phyloP scores from a whole-genome alignment of 495 filamentous ascomycete genomes.

The Lasiosphaeriaceae sp. region DNA sequence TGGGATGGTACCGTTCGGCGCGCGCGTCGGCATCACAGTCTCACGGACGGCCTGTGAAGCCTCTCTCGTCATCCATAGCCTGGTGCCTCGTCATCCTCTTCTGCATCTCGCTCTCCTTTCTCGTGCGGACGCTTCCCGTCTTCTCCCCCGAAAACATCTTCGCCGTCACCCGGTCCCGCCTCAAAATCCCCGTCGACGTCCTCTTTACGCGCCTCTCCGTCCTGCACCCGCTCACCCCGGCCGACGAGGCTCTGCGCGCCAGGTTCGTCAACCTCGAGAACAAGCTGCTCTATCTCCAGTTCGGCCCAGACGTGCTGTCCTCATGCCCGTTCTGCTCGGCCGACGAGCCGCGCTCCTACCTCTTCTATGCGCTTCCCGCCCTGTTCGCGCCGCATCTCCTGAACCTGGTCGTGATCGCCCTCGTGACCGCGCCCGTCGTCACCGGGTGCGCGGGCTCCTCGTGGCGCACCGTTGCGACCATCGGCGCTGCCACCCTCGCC shows the following conservation, averaged over 20 bases:
- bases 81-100: slow-evolving; percentile 58
- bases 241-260: slow-evolving; percentile 59
- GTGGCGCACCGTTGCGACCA: slow-evolving; percentile 68
- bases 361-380: slow-evolving; percentile 76
- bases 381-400: slow-evolving; percentile 72
- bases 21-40: slow-evolving; percentile 37
- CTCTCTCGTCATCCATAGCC: slow-evolving; percentile 30
- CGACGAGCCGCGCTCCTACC: slow-evolving; percentile 66
- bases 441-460: slow-evolving; percentile 49
- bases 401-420: slow-evolving; percentile 64
- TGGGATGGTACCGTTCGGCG: slow-evolving; percentile 66
- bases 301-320: slow-evolving; percentile 66
- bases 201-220: slow-evolving; percentile 74
- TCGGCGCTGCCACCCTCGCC: slow-evolving; percentile 58
- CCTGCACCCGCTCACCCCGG: slow-evolving; percentile 58
- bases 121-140: slow-evolving; percentile 62
- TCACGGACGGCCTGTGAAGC: slow-evolving; percentile 60
- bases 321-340: slow-evolving; percentile 79
- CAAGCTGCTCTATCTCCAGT: slow-evolving; percentile 76
- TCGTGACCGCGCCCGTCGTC: slow-evolving; percentile 57
- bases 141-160: slow-evolving; percentile 83
- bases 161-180: slow-evolving; percentile 66
- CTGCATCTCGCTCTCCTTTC: slow-evolving; percentile 50
- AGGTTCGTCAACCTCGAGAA: slow-evolving; percentile 67
- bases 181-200: slow-evolving; percentile 79